Conservation (phyloP, 371 early-diverging fungal genomes). For the Furculomyces boomerangus region DNA sequence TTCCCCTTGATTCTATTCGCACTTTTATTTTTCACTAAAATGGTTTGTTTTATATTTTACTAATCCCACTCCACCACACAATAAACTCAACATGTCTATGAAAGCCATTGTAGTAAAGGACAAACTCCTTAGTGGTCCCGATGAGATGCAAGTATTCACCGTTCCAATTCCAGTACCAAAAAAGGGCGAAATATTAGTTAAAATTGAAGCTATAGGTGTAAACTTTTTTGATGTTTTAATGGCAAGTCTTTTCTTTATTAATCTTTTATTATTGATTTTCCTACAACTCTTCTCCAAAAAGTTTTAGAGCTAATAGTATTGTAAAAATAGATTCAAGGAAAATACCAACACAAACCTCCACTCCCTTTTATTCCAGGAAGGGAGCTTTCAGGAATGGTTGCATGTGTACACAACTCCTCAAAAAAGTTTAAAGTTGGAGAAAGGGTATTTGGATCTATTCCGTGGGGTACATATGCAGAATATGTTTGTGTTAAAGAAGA, state of each 20-base stretch:
- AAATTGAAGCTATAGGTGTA: conserved; percentile 50
- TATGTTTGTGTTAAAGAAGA: conserved; percentile 29
- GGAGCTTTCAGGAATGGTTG: conserved; percentile 45
- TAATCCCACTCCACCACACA: no score
- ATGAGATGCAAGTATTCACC: conserved; percentile 40
- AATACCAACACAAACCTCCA: conserved; percentile 64
- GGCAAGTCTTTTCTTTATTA: conserved; percentile 26
- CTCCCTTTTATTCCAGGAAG: conserved; percentile 71
- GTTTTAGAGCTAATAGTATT: no score
- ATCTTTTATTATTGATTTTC: no score
- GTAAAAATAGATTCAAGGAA: conserved; percentile 40
- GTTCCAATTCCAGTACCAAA: conserved; percentile 36
- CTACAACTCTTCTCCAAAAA: no score
- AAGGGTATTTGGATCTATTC: conserved; percentile 53
- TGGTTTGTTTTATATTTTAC: no score
- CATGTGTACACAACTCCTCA: conserved; percentile 14
- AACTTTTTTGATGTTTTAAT: conserved; percentile 75
- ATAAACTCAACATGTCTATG: no score
- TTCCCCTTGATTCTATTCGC: no score
- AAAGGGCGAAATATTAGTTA: conserved; percentile 41
- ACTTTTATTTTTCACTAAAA: no score
- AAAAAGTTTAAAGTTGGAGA: conserved; percentile 44
- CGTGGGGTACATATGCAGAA: conserved; percentile 50
- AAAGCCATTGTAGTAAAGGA: conserved; percentile 49
- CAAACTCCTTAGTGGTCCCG: conserved; percentile 45